Evolutionary conservation across 345 rosid species (phyloP).

Genomic region (Populus tremula): DNA sequence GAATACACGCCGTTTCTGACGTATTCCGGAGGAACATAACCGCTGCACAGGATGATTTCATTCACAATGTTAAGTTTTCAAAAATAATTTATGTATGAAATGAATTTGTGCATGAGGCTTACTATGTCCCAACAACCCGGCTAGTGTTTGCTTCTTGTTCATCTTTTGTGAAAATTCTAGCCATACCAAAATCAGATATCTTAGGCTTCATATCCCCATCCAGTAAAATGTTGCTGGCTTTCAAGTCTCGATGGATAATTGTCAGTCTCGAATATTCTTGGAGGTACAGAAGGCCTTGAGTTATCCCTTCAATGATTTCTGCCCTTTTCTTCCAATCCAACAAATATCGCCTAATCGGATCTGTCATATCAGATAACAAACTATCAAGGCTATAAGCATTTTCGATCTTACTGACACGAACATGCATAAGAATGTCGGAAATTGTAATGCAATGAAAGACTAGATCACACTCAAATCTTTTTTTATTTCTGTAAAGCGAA

Average conservation of each 20-base stretch:
- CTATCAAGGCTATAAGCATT: too few relatives aligned
- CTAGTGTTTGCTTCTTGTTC: conserved; percentile 35
- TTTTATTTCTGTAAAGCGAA: neutral
- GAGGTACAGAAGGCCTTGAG: conserved; percentile 48
- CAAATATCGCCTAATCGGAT: conserved; percentile 5
- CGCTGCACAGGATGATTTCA: conserved; percentile 21
- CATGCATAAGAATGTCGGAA: neutral
- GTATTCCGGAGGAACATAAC: conserved; percentile 54
- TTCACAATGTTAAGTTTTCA: too few relatives aligned
- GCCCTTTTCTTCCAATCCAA: conserved; percentile 27
- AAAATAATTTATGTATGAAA: neutral
- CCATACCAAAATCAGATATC: conserved; percentile 50
- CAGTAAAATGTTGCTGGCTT: conserved; percentile 41
- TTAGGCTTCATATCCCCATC: conserved; percentile 38
- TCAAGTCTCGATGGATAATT: conserved; percentile 43
- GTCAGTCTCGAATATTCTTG: conserved; percentile 49
- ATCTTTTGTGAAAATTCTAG: conserved; percentile 37
- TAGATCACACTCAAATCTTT: too few relatives aligned
- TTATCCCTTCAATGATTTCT: neutral
- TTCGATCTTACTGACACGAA: neutral
- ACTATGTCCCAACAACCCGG: conserved; percentile 43
- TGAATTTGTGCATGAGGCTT: neutral
- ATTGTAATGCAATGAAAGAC: too few relatives aligned
- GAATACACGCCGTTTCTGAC: conserved; percentile 42
- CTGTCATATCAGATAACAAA: conserved; percentile 8